Evolutionary conservation across 2,329 filamentous ascomycete species (phyloP), one percentile per base, ranked within the genome.

Genomic region (Clarireedia monteithiana): DNA sequence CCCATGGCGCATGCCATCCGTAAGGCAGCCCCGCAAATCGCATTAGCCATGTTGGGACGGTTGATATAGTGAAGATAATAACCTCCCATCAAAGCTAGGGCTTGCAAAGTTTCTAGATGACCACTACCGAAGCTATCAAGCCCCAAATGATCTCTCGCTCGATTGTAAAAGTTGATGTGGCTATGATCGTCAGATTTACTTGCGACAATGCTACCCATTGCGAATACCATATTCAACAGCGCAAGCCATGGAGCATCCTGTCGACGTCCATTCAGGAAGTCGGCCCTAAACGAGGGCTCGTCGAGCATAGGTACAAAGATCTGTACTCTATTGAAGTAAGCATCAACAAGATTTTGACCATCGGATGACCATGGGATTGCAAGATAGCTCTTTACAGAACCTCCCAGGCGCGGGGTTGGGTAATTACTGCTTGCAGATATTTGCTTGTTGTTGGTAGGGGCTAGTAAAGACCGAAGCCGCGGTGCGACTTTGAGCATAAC

Each of bases 31-130:
- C 86, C 86, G 65, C 87, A 80, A 9, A 90, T 75, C 24, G 85
- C 82, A 66, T 88, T 88, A 15, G 86, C 87, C 74, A 89, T 85
- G 66, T 89, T 89, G 1, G 86, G 86, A 20, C 85, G 78, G 70
- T 89, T 89, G 63, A 87, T 82, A 65, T 90, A 90, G 69, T 90
- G 87, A 55, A 89, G 79, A 67, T 91, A 91, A 71, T 84, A 88
- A 27, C 87, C 87, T 42, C 85, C 85, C 63, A 89, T 82, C 26
- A 91, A 75, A 2, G 82, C 82, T 15, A 90, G 70, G 1, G 86
- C 83, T 66, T 91, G 86, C 2, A 90, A 77, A 0, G 82, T 86
- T 68, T 90, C 86, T n/a, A 90, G 74, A 62, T 86, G 83, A 46
- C 84, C 84, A 63, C 83, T 85, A 2, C 84, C 85, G 53, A 89